Evolutionary conservation across 257 asterid species (phyloP), one percentile per base, ranked within the genome.

Genomic region (Solanum sejunctum): DNA sequence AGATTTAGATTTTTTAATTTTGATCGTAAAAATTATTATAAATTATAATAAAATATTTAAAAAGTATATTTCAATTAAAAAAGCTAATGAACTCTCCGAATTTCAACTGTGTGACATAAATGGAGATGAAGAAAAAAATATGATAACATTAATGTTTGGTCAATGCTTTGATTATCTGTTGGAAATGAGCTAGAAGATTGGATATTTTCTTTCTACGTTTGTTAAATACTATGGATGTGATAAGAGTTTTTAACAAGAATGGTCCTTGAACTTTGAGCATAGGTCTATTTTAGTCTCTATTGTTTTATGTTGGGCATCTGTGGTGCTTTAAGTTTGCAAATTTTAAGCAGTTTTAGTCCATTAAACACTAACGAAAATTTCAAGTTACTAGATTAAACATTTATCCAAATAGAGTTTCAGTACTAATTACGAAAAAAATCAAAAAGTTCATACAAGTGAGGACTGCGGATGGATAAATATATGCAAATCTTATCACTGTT

Each of bases 91-190:
- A 36, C 6, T 36, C 6, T 36, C 3, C 0, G 9, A 58, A 20
- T 58, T 58, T 2, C 3, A n/a, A 20, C 6, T 10, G 66, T 20
- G 28, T 10, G 3, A 1, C 12, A 4, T 20, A 58, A 20, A 20
- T 58, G n/a, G 12, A 6, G 28, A 20, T 0, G 7, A 12, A 3
- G 6, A 0, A 0, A 58, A 21, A 20, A 58, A 9, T 6, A 47
- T 49, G 81, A 23, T 43, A 75, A 75, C 43, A 21, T 13, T 23
- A 49, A 75, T 47, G 5, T 1, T 0, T 47, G 47, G 73, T 66
- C 73, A 66, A 66, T 2, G 43, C 15, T 63, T 66, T 66, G 47
- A 32, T 28, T 7, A 75, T 47, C 60, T 21, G 58, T 51, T 75
- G 60, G 81, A 47, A 47, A 75, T 75, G 57, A 72, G 3, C 18